Evolutionary conservation across 2,329 filamentous ascomycete genomes (phyloP).

Genomic region (Basipetospora chlamydospora): DNA sequence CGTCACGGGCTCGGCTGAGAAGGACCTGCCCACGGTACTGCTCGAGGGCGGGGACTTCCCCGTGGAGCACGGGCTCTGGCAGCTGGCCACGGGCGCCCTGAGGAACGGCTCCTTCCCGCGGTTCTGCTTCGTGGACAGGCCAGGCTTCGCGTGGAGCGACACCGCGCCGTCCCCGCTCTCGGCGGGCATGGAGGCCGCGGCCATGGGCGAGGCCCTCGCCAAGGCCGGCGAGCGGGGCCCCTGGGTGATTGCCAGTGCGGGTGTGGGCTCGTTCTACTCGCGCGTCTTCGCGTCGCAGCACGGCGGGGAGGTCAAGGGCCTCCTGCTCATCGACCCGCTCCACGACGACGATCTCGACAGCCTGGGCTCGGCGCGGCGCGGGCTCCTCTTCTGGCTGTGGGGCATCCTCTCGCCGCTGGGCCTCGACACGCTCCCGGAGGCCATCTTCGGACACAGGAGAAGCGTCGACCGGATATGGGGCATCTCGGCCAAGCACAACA

Average conservation of each 20-base stretch:
- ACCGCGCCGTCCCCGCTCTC: slow-evolving; percentile 88
- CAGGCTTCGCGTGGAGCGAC: slow-evolving; percentile 76
- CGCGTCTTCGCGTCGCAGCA: slow-evolving; percentile 85
- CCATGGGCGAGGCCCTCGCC: slow-evolving; percentile 72
- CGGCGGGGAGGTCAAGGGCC: slow-evolving; percentile 54
- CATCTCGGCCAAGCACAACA: slow-evolving; percentile 59
- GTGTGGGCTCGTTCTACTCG: slow-evolving; percentile 76
- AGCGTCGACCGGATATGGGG: slow-evolving; percentile 79
- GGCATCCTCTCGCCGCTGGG: slow-evolving; percentile 81
- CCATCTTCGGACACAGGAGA: slow-evolving; percentile 66
- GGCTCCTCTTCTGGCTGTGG: slow-evolving; percentile 75
- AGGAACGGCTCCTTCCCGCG: slow-evolving; percentile 69
- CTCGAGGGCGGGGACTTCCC: slow-evolving; percentile 73
- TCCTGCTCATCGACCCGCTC: slow-evolving; percentile 75
- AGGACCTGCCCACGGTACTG: slow-evolving; percentile 59
- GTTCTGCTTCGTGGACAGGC: slow-evolving; percentile 93
- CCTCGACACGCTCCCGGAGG: slow-evolving; percentile 63
- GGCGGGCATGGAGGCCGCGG: slow-evolving; percentile 83
- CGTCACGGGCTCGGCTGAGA: slow-evolving; percentile 36
- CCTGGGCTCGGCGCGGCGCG: slow-evolving; percentile 51
- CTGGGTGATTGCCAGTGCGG: slow-evolving; percentile 77
- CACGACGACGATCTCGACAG: slow-evolving; percentile 72
- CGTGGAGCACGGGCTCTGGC: slow-evolving; percentile 64
- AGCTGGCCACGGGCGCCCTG: slow-evolving; percentile 62
- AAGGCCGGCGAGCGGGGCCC: slow-evolving; percentile 70